phyloP scores from a whole-genome alignment of 306 rosid species.

The cucumber (Cucumis sativus) region DNA sequence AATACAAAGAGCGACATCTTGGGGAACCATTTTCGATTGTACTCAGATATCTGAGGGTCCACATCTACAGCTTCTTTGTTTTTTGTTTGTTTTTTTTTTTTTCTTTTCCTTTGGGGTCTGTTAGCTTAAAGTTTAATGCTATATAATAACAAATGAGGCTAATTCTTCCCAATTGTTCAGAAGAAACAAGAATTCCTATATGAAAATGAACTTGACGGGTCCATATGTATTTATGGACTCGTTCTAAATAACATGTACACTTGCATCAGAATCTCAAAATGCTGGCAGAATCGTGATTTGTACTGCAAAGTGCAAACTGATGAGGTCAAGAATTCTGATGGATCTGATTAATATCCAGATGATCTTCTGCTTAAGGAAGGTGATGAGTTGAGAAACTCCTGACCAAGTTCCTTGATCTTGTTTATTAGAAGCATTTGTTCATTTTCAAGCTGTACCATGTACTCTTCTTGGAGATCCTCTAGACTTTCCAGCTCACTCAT shows the following conservation, averaged over 20 bases:
- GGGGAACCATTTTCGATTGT: not conserved
- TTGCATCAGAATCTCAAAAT: not conserved
- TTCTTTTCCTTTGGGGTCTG: not conserved
- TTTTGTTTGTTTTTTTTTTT: no score
- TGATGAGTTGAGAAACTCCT: slow-evolving; percentile 53
- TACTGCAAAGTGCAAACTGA: not conserved
- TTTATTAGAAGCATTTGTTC: slow-evolving; percentile 77
- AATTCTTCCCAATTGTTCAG: not conserved
- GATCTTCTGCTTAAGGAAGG: slow-evolving; percentile 43
- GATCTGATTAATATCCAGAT: slow-evolving; percentile 1
- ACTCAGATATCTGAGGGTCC: not conserved
- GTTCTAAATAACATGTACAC: not conserved
- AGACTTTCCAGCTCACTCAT: slow-evolving; percentile 63
- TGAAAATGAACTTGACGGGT: not conserved
- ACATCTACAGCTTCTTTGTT: not conserved
- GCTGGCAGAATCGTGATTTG: not conserved
- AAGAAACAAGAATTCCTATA: slow-evolving; percentile 1
- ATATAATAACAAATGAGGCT: not conserved
- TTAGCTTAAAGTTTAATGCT: not conserved
- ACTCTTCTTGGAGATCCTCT: slow-evolving; percentile 64
- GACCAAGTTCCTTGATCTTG: slow-evolving; percentile 77
- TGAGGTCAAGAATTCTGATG: not conserved
- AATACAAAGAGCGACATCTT: not conserved
- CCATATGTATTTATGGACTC: not conserved
- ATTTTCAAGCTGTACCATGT: slow-evolving; percentile 68